Percentiles rank a stretch among this genome's conserved stretches.
Evolutionary conservation across 106 monocot species (phyloP).

Genomic region (Dendrobium chrysotoxum): DNA sequence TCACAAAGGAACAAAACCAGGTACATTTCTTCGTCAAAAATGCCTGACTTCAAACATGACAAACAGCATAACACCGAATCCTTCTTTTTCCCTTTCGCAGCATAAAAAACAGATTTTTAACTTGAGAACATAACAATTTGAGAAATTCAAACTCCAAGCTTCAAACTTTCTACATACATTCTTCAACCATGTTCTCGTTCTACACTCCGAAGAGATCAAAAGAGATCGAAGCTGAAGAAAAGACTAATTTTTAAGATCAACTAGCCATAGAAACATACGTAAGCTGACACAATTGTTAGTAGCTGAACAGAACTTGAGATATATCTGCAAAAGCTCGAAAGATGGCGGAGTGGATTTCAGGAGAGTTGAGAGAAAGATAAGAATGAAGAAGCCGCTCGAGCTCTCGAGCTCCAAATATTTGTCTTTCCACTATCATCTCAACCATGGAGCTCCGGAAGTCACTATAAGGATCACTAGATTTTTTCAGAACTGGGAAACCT

Average conservation of each 20-base stretch:
- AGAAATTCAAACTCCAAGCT: neutral
- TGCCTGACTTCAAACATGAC: neutral
- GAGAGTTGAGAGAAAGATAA: constrained; percentile 37
- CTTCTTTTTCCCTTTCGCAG: neutral
- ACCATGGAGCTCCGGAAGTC: constrained; percentile 72
- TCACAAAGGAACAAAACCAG: neutral
- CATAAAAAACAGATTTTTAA: constrained; percentile 3
- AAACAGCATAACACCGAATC: constrained; percentile 1
- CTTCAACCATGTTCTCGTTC: neutral
- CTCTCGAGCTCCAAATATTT: constrained; percentile 15
- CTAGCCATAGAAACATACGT: neutral
- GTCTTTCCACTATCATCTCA: constrained; percentile 66
- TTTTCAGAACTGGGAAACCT: constrained; percentile 52
- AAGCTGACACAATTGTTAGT: neutral
- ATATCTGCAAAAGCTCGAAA: constrained; percentile 54
- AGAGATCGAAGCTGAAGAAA: constrained; percentile 6
- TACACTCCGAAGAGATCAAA: neutral
- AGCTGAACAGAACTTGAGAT: constrained; percentile 18
- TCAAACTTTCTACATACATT: neutral
- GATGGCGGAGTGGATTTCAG: constrained; percentile 28
- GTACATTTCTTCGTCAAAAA: neutral
- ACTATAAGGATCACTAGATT: constrained; percentile 44
- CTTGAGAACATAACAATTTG: neutral
- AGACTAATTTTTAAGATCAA: neutral
- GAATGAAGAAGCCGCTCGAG: constrained; percentile 26